Evolutionary conservation across 805 yeast genomes (phyloP), one percentile per base, ranked within the genome.

Genomic region (Metschnikowia peoriensis): DNA sequence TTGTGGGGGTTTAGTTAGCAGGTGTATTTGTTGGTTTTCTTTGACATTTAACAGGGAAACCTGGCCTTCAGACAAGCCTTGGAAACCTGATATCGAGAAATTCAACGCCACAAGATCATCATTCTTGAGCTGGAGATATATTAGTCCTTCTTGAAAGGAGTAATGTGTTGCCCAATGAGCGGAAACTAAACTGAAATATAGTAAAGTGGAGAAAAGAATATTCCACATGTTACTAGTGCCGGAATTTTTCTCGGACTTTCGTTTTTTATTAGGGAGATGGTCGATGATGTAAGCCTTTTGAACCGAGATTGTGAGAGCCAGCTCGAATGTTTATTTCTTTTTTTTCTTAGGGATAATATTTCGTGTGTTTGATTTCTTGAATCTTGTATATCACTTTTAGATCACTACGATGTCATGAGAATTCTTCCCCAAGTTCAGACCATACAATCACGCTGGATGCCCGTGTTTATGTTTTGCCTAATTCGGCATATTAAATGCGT

Each of bases 21-120:
- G 49, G 2, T 49, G 50, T 3, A 70, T 53, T 16, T 45, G 47
- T 49, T 68, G 70, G 47, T 64, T 58, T 47, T 65, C 58, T 29
- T 54, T 41, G 28, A 63, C 48, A 10, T 62, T 55, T 35, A 62
- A 43, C n/a, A 61, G 63, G 10, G 53, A 38, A 22, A 49, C 43
- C 1, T 50, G 35, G 37, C 49, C 50, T n/a, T 41, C 43, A 8
- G 55, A 50, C 8, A 54, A 49, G 41, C 56, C 53, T 14, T 53
- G 55, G 42, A 63, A 62, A 6, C 76, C 77, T 28, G 68, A 54
- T 10, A 72, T 61, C 11, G 73, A 67, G 51, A 74, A 71, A 53
- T 72, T 67, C 29, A 75, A 55, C 2, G 66, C 54, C 9, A 74
- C 66, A 41, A 75, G 59, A 38, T 73, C 75, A 53, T 73, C 68